phyloP scores from a whole-genome alignment of 345 rosid species.

The Gossypium longicalyx region DNA sequence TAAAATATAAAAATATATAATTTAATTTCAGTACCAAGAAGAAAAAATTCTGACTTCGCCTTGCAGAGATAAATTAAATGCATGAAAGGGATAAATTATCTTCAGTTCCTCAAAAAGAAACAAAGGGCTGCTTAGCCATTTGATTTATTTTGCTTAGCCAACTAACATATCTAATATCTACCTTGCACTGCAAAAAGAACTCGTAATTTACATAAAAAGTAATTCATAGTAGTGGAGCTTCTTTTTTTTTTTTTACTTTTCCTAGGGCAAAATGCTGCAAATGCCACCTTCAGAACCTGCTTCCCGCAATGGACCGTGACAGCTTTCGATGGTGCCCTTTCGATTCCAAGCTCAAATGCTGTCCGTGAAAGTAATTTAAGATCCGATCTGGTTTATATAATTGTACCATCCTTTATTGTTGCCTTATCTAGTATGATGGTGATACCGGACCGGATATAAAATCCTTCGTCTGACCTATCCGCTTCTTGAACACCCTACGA shows the following conservation, averaged over 20 bases:
- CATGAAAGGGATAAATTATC: not conserved
- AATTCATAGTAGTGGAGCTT: slow-evolving; percentile 17
- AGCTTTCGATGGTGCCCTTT: not conserved
- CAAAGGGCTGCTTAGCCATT: not conserved
- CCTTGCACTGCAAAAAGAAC: slow-evolving; percentile 12
- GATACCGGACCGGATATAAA: slow-evolving; percentile 75
- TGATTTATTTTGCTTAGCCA: slow-evolving; percentile 2
- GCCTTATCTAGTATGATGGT: slow-evolving; percentile 77
- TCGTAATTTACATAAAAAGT: slow-evolving; percentile 20
- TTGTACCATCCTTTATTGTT: slow-evolving; percentile 67
- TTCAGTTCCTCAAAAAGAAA: not conserved
- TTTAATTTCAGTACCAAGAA: too few species aligned
- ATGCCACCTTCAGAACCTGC: slow-evolving; percentile 1
- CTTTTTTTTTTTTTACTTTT: slow-evolving; percentile 12
- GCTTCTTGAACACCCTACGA: slow-evolving; percentile 79
- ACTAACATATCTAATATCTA: slow-evolving; percentile 5
- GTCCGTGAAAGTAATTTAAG: not conserved
- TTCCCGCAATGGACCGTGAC: not conserved
- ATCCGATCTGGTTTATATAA: slow-evolving; percentile 38
- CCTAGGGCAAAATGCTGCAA: slow-evolving; percentile 25
- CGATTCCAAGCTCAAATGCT: not conserved
- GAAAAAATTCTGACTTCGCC: too few species aligned
- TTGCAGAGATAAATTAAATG: not conserved
- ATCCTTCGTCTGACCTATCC: slow-evolving; percentile 71
- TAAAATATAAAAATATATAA: too few species aligned